Evolutionary conservation across 208 protist species (phyloP), one percentile per base, ranked within the genome.

Genomic region (Leishmania martiniquensis): DNA sequence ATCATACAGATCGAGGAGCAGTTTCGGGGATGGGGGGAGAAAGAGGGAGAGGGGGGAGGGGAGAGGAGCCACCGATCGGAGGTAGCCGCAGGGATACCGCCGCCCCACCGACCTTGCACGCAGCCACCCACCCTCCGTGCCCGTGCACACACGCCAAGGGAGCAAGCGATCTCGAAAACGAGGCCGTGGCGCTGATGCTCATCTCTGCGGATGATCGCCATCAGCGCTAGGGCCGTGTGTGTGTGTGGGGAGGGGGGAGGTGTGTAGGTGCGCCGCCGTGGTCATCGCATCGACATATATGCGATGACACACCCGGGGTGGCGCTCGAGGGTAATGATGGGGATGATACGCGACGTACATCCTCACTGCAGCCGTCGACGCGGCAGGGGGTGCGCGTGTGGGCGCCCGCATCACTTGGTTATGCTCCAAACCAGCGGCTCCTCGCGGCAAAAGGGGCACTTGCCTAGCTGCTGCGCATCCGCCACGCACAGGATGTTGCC

Each of bases 341-440:
- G n/a, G 63, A 25, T 13, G 25, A 51, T 69, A 69, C 37, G 42
- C 39, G 39, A 51, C 39, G 20, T 45, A 25, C 25, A 32, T 45
- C 63, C 29, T 42, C 20, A 12, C 62, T 67, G 62, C 2, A 49
- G 63, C 17, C 2, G 63, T 45, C 39, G 17, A 34, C 22, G 39
- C 49, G 39, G 32, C 13, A 69, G 42, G 63, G 22, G n/a, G n/a
- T n/a, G 63, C 25, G 63, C 9, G 42, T 13, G 22, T 22, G 32
- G n/a, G 29, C 42, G 25, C 17, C 15, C 15, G 32, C 42, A 69
- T 69, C 47, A 93, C 81, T 90, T 89, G 9, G 81, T 81, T 70
- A 97, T 95, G 71, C 86, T 91, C 93, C 93, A 97, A 57, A 91
- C 81, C 39, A 97, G 76, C 1, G 93, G 93, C 79, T 93, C 90